Evolutionary conservation across 1,284 basidiomycete species (phyloP), one percentile per base, ranked within the genome.

Genomic region (Microbotryum saponariae): DNA sequence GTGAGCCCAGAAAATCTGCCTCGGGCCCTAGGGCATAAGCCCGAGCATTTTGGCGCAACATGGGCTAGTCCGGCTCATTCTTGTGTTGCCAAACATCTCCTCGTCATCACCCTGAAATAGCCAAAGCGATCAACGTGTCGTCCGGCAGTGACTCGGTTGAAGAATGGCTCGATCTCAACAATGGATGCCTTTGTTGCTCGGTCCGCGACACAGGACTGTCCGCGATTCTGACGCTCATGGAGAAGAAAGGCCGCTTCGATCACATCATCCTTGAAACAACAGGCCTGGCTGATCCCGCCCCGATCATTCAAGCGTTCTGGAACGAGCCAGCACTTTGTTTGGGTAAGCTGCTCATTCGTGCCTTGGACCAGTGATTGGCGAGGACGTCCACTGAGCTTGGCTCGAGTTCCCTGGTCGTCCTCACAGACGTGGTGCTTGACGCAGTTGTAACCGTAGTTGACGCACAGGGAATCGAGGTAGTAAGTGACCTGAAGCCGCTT

Each of bases 201-300:
- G 87, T 96, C 76, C 92, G 93, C 73, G 91, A 96, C 74, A 81
- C 84, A 18, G 92, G 92, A 1, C 82, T 88, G 1, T 89, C 90
- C 31, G 89, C 92, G 2, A 93, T 97, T 56, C 89, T 94, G 74
- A 87, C 56, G 23, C 59, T 73, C 16, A 69, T 73, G 71, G 67
- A 68, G 53, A 65, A 67, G 62, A 88, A 87, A 71, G 89, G 88
- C 27, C 83, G 83, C 4, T 92, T 94, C 71, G 92, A 96, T 75
- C 87, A 94, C 75, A 93, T 96, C 62, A 77, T 97, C 45, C 81
- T 97, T 7, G 92, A 97, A 76, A 89, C 91, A 2, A 96, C 92
- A 0, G 92, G 92, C 0, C 79, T 97, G 6, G 92, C 92, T 6
- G 91, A 97, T 78, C 91, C 91, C 62, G 88, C 89, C 86, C 68